phyloP scores from a whole-genome alignment of 2,329 filamentous ascomycete genomes.

The Sclerotinia subarctica region DNA sequence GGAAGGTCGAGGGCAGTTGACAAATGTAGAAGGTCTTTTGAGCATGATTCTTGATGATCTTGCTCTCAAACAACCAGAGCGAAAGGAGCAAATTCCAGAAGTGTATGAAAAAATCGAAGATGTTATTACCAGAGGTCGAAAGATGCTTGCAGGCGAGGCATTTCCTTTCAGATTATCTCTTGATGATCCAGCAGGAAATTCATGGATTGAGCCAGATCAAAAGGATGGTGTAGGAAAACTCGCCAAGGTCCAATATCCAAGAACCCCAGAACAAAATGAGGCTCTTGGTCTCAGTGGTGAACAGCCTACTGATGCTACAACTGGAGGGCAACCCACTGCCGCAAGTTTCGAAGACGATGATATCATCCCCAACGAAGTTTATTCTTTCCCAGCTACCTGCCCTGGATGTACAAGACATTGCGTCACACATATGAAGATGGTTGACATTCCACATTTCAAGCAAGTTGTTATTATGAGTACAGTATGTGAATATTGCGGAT shows the following conservation, averaged over 20 bases:
- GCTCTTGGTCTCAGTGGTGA: constrained; percentile 71
- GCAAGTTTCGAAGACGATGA: constrained; percentile 56
- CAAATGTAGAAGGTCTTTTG: constrained; percentile 88
- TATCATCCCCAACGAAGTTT: constrained; percentile 87
- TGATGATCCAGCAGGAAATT: constrained; percentile 93
- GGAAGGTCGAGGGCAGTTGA: constrained; percentile 83
- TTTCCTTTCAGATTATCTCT: constrained; percentile 87
- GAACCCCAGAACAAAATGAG: constrained; percentile 83
- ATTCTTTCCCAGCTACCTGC: constrained; percentile 87
- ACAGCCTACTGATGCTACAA: constrained; percentile 50
- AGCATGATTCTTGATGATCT: constrained; percentile 76
- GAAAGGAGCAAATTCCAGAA: constrained; percentile 75
- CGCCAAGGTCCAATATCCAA: constrained; percentile 77
- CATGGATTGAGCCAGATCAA: constrained; percentile 87
- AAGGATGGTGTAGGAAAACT: constrained; percentile 82
- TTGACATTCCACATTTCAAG: constrained; percentile 97
- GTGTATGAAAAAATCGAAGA: constrained; percentile 73
- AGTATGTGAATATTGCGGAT: constrained; percentile 85
- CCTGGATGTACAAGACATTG: constrained; percentile 85
- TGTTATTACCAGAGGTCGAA: constrained; percentile 68
- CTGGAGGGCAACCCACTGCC: constrained; percentile 43
- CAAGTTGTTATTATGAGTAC: constrained; percentile 96
- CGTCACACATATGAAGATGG: constrained; percentile 97
- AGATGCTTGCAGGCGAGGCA: constrained; percentile 72
- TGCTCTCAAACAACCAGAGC: constrained; percentile 73